Base-by-base conservation (phyloP, 352 stramenopile genomes). In the Phytophthora melonis region DNA sequence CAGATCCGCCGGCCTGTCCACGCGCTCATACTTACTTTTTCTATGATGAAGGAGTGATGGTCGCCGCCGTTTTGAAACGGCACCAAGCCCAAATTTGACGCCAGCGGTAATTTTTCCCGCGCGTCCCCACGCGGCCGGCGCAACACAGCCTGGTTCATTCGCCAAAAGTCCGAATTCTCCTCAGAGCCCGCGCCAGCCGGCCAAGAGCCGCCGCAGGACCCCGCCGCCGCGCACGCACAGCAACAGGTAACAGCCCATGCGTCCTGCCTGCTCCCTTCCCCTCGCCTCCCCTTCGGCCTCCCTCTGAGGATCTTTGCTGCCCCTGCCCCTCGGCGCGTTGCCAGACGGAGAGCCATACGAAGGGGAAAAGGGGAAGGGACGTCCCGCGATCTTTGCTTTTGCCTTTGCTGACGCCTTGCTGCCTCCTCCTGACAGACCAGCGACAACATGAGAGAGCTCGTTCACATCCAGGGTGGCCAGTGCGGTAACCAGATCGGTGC, bases 401-500 rank as follows among this genome's bases (percentile, higher is more conserved):
- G 43, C 25, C 18, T 18, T 3, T 66, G 68, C 58, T 82, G 47
- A 77, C 50, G 19, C 41, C 3, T 63, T 10, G 1, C 54, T 70
- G n/a, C 27, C 41, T 57, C 50, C 19, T 63, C 13, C 45, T 14
- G 1, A 57, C 63, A 86, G 72, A 87, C 71, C 34, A 83, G 59
- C 77, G 58, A 82, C 72, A 73, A 68, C 39, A 98, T 98, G 94
- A 80, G 94, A 77, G 94, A 99, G 87, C 98, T 99, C 77, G 97
- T 99, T 92, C 97, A 99, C 86, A 94, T 99, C 78, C 97, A 99
- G 90, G 97, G 93, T 68, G 97, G 97, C 72, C 97, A 99, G 93
- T 99, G 97, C 72, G 97, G 97, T 87, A 99, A 99, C 93, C 97
- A 99, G 87, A 99, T 99, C 78, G 97, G 97, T 78, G 96, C 96